Conservation (phyloP, 2,329 filamentous ascomycete species). For the Macrophomina phaseolina region DNA sequence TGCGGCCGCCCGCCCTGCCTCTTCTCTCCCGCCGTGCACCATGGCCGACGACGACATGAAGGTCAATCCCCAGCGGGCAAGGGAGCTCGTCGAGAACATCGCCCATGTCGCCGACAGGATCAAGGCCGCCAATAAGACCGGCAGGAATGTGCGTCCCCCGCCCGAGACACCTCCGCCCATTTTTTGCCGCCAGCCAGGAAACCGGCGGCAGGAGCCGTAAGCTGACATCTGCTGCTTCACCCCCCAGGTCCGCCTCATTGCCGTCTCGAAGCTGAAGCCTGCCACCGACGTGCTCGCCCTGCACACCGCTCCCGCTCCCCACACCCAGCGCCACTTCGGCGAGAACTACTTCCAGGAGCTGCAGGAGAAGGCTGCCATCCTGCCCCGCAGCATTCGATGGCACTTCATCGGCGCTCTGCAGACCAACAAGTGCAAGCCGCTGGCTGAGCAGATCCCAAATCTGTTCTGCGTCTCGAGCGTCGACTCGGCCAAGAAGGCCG, state of each 20-base stretch:
- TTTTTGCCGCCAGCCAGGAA: not conserved
- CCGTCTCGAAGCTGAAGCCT: slow-evolving; percentile 96
- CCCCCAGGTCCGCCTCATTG: slow-evolving; percentile 80
- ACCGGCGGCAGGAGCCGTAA: not conserved
- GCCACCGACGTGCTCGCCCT: slow-evolving; percentile 88
- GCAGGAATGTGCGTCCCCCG: slow-evolving; percentile 36
- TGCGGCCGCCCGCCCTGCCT: not conserved
- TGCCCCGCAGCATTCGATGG: slow-evolving; percentile 82
- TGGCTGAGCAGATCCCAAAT: slow-evolving; percentile 83
- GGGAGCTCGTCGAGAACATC: slow-evolving; percentile 53
- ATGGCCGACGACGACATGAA: slow-evolving; percentile 48
- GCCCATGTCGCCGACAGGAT: slow-evolving; percentile 49
- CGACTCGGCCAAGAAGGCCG: slow-evolving; percentile 86
- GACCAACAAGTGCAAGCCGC: slow-evolving; percentile 87
- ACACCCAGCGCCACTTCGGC: slow-evolving; percentile 78
- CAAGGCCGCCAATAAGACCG: slow-evolving; percentile 43
- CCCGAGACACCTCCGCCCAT: not conserved
- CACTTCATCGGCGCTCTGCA: slow-evolving; percentile 97
- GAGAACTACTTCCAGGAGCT: slow-evolving; percentile 92
- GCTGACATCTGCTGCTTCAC: not conserved
- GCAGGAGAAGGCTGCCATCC: slow-evolving; percentile 78
- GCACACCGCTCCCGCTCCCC: slow-evolving; percentile 60
- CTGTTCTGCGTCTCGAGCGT: slow-evolving; percentile 92
- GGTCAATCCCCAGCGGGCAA: slow-evolving; percentile 51
- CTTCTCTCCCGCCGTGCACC: not conserved